These are phyloP conservation scores for Quaeritorhiza haematococci DNA, from an alignment of 371 early-diverging fungal genomes.

Conservation along the genomic window DNA sequence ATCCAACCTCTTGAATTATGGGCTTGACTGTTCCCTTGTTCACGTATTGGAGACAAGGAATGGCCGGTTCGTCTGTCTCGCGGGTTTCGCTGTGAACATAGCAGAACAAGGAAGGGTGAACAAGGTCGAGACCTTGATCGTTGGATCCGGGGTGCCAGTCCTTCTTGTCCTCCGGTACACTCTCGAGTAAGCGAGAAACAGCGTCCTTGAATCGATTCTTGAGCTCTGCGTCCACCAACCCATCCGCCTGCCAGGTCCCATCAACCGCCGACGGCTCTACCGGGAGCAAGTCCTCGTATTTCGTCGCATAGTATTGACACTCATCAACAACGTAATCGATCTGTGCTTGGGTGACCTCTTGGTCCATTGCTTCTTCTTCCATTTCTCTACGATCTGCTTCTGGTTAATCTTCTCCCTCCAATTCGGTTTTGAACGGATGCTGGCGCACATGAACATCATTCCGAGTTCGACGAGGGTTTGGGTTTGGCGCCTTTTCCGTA, in stretches of 20 bases:
- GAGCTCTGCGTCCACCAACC: slow-evolving; percentile 13
- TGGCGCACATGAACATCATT: not conserved
- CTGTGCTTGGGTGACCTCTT: not conserved
- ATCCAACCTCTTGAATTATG: not conserved
- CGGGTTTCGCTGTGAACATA: slow-evolving; percentile 21
- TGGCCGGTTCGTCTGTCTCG: not conserved
- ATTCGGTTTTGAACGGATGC: not conserved
- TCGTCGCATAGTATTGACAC: not conserved
- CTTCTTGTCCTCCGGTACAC: slow-evolving; percentile 25
- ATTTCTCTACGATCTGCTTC: not conserved
- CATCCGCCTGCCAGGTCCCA: not conserved
- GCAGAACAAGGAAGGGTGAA: slow-evolving; percentile 59
- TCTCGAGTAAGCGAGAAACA: slow-evolving; percentile 18
- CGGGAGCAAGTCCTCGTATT: not conserved
- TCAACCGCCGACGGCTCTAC: not conserved
- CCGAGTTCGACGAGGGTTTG: too few relatives aligned
- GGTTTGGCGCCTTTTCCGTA: too few relatives aligned
- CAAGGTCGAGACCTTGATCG: slow-evolving; percentile 51
- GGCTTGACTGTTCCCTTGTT: not conserved
- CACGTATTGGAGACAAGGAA: not conserved
- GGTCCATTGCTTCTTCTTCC: not conserved
- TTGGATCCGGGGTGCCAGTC: slow-evolving; percentile 54
- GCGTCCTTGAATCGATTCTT: slow-evolving; percentile 13
- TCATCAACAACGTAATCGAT: not conserved
- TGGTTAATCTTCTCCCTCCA: not conserved